A percentile compares a stretch with the other conserved stretches of the same genome.
These are phyloP conservation scores for Plantago lanceolata DNA, from an alignment of 305 asterid species.

Conservation along the genomic window DNA sequence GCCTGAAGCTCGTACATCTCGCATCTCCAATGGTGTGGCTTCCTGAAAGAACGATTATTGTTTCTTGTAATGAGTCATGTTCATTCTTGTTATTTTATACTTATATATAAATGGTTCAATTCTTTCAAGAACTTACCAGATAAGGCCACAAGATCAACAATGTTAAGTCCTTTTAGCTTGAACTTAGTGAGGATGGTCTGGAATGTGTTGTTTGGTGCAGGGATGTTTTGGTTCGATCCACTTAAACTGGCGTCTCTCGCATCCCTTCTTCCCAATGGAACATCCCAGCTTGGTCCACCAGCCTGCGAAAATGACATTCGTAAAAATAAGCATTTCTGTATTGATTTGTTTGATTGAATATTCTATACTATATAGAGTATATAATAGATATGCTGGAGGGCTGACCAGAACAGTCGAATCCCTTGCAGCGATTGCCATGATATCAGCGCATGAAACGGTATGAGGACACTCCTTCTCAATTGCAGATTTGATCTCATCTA, in stretches of 20 bases:
- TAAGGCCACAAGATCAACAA: slow-evolving; percentile 84
- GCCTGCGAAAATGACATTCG: slow-evolving; percentile 31
- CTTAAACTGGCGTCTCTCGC: slow-evolving; percentile 75
- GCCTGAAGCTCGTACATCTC: slow-evolving; percentile 77
- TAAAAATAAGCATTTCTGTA: background rate
- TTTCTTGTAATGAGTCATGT: background rate
- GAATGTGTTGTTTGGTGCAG: slow-evolving; percentile 90
- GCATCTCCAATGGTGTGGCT: slow-evolving; percentile 86
- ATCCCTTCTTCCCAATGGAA: slow-evolving; percentile 85
- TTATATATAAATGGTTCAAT: too few species aligned
- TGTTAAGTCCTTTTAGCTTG: slow-evolving; percentile 61
- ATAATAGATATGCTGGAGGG: background rate
- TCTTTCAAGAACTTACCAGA: slow-evolving; percentile 44
- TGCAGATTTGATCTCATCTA: slow-evolving; percentile 31
- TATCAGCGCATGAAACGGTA: slow-evolving; percentile 36
- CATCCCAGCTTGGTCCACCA: slow-evolving; percentile 90
- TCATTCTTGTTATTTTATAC: too few species aligned
- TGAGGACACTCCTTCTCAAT: slow-evolving; percentile 32
- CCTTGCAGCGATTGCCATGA: slow-evolving; percentile 34
- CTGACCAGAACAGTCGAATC: slow-evolving; percentile 27
- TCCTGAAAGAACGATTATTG: slow-evolving; percentile 39
- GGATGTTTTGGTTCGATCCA: slow-evolving; percentile 83
- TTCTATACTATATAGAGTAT: background rate
- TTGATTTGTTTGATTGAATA: slow-evolving; percentile 3
- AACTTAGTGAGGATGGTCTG: slow-evolving; percentile 78